A percentile compares a stretch with the other conserved stretches of the same genome.
Conservation (phyloP, 306 rosid species). For the Vigna hirtella region DNA sequence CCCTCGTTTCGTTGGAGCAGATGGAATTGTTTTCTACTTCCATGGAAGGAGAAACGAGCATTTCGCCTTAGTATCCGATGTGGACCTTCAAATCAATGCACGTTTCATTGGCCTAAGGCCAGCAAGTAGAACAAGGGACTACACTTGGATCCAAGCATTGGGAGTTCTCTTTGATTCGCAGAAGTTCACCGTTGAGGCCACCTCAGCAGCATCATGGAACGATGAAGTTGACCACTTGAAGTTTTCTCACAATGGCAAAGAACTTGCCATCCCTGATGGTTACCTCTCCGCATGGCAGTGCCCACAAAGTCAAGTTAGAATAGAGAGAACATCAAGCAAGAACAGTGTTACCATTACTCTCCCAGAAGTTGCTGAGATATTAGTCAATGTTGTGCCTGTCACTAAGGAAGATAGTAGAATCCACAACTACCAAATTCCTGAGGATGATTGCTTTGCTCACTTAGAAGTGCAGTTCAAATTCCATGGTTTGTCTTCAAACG, state of each 20-base stretch:
- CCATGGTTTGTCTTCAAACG: slow-evolving; percentile 62
- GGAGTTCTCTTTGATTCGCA: slow-evolving; percentile 68
- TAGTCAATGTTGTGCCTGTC: slow-evolving; percentile 74
- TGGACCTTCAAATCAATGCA: slow-evolving; percentile 74
- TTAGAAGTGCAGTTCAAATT: slow-evolving; percentile 89
- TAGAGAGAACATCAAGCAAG: slow-evolving; percentile 70
- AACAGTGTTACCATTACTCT: slow-evolving; percentile 63
- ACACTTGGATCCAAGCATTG: slow-evolving; percentile 88
- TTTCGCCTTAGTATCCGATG: slow-evolving; percentile 73
- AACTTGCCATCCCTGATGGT: slow-evolving; percentile 59
- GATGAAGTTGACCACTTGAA: slow-evolving; percentile 60
- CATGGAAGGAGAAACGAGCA: slow-evolving; percentile 77
- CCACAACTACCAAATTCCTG: slow-evolving; percentile 77
- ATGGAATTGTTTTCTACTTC: slow-evolving; percentile 83
- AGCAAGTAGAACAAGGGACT: slow-evolving; percentile 62
- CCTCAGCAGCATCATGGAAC: slow-evolving; percentile 59
- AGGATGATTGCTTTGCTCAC: slow-evolving; percentile 76
- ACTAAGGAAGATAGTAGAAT: slow-evolving; percentile 79
- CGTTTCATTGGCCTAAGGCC: slow-evolving; percentile 83
- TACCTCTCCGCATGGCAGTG: slow-evolving; percentile 62
- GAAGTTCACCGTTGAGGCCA: slow-evolving; percentile 69
- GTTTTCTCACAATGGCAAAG: slow-evolving; percentile 58
- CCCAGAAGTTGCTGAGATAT: slow-evolving; percentile 67
- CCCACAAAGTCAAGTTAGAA: slow-evolving; percentile 46
- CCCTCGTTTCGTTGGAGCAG: slow-evolving; percentile 87